Evolutionary conservation across 352 stramenopile species (phyloP).

Genomic region (Hyaloperonospora brassicae): DNA sequence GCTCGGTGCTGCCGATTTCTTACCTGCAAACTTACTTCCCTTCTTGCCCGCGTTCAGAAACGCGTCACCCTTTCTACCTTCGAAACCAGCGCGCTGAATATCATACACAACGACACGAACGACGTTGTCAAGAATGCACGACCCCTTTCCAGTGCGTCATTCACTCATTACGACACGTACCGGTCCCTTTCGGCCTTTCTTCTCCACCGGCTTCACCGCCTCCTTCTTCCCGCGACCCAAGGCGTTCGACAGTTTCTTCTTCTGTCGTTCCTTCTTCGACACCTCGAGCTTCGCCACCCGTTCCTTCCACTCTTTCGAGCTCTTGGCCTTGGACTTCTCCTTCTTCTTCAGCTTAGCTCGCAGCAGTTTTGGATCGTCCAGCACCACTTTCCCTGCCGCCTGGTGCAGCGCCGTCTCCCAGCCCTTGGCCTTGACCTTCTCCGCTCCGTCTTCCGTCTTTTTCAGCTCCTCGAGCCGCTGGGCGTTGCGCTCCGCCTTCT

Average conservation of each 20-base stretch:
- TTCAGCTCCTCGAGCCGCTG: no score
- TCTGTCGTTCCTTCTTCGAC: constrained; percentile 54
- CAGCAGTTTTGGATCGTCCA: constrained; percentile 74
- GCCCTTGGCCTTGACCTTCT: no score
- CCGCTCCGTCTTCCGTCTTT: no score
- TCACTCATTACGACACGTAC: constrained; percentile 13
- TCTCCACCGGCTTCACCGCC: constrained; percentile 28
- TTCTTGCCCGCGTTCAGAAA: constrained; percentile 69
- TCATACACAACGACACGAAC: constrained; percentile 2
- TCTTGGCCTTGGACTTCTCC: constrained; percentile 74
- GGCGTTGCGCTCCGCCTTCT: constrained; percentile 70
- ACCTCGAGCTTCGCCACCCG: constrained; percentile 48
- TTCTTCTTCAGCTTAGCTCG: constrained; percentile 81
- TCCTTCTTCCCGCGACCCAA: constrained; percentile 23
- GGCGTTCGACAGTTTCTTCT: constrained; percentile 44
- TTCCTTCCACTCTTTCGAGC: constrained; percentile 71
- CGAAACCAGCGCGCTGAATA: constrained; percentile 56
- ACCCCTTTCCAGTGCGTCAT: background rate
- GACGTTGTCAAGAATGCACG: constrained; percentile 8
- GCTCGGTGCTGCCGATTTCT: constrained; percentile 20
- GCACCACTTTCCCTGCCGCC: constrained; percentile 49
- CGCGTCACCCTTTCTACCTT: constrained; percentile 70
- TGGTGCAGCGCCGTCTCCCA: constrained; percentile 64
- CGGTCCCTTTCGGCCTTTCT: constrained; percentile 32
- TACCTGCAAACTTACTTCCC: constrained; percentile 19